Evolutionary conservation across 768 basidiomycete genomes (phyloP).

Genomic region (Rhodotorula paludigena): DNA sequence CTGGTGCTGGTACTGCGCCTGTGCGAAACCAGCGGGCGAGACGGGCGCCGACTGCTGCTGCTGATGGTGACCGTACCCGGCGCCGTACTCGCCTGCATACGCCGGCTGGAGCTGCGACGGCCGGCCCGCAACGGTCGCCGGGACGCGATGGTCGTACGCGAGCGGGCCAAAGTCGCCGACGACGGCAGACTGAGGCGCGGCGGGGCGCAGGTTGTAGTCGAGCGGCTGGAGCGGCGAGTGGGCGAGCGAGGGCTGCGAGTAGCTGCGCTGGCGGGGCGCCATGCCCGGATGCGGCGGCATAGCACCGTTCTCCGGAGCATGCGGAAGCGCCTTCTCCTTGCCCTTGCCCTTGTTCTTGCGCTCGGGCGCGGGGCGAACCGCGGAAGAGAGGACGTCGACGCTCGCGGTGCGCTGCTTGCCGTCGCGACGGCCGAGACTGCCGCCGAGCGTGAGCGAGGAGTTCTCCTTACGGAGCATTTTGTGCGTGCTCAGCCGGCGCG

Average conservation of each 20-base stretch:
- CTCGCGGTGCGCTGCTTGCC: not conserved
- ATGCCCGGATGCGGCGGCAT: too few relatives aligned
- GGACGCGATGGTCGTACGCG: conserved; percentile 29
- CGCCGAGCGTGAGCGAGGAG: not conserved
- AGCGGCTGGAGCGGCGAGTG: conserved; percentile 1
- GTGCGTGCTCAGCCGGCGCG: not conserved
- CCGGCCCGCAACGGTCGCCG: not conserved
- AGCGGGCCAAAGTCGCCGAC: conserved; percentile 25
- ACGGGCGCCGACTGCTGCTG: too few relatives aligned
- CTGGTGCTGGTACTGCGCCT: too few relatives aligned
- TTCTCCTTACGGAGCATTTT: conserved; percentile 9
- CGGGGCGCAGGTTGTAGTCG: conserved; percentile 16
- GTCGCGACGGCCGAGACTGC: not conserved
- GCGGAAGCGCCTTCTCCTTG: conserved; percentile 2
- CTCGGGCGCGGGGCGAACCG: conserved; percentile 1
- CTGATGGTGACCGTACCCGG: too few relatives aligned
- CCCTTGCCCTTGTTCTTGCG: conserved; percentile 33
- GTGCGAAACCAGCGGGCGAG: too few relatives aligned
- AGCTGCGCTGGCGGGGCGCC: conserved; percentile 27
- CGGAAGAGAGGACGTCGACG: conserved; percentile 1
- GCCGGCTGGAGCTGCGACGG: not conserved
- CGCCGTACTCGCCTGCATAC: not conserved
- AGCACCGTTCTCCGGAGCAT: not conserved
- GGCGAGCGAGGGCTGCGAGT: conserved; percentile 26
- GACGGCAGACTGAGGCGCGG: not conserved